Evolutionary conservation across 2,329 filamentous ascomycete genomes (phyloP), one percentile per base, ranked within the genome.

Genomic region (Xylariales sp.): DNA sequence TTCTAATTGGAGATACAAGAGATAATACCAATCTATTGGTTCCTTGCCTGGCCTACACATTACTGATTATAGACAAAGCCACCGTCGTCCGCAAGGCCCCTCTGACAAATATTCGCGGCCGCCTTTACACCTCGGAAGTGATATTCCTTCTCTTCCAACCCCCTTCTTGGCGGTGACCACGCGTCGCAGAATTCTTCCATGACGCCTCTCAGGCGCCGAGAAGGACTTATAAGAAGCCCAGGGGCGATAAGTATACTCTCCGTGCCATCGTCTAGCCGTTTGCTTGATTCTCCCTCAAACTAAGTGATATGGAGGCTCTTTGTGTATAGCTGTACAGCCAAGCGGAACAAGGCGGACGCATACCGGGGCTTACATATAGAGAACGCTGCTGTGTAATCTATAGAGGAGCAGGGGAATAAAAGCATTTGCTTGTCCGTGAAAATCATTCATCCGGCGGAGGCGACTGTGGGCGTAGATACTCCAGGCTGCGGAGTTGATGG

Each of bases 371-470:
- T 9, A 5, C 39, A 14, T 9, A 39, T 14, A 12, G 12, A 5
- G 18, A 45, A 46, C n/a, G 45, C 8, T 45, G 56, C 3, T 10
- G 5, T 50, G 30, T 18, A 16, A 32, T 34, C 36, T n/a, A n/a
- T 1, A 23, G 18, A 10, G 34, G 43, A 52, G n/a, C 1, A 34
- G 36, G 10, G 36, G 32, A 34, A 41, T 52, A 56, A 12, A 3
- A 36, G 5, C 32, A 23, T 56, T 32, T 34, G 16, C n/a, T 3
- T 23, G 2, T 16, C 30, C 32, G 10, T n/a, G 1, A 3, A 39
- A 12, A 12, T 1, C 12, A 36, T 65, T 75, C 69, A 75, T 58
- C 69, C 71, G 54, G 72, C 43, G 14, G 58, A 50, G 16, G 69
- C 52, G 16, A 52, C 36, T 18, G 43, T 23, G 28, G 61, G 14